Percentiles rank a stretch among this genome's conserved stretches.
Conservation (phyloP, 2,329 filamentous ascomycete species). For the Xylogone sp. region DNA sequence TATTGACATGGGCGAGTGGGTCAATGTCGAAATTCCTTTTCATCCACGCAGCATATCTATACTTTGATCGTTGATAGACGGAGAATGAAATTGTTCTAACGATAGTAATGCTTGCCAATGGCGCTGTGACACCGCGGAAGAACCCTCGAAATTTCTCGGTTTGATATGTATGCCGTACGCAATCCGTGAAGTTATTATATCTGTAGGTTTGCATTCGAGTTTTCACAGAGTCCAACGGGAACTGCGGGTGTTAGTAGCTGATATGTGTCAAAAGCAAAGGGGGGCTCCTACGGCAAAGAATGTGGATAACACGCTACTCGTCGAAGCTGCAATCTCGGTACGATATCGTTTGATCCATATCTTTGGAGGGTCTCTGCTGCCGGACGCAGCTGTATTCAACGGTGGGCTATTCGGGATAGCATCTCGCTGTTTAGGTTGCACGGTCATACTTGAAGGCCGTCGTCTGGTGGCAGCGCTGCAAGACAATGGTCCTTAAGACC, state of each 20-base stretch:
- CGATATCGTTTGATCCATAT: conserved; percentile 71
- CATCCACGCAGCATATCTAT: conserved; percentile 68
- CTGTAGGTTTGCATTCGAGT: conserved; percentile 86
- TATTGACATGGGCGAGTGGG: conserved; percentile 70
- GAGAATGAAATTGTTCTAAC: conserved; percentile 77
- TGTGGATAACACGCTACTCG: conserved; percentile 74
- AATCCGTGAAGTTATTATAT: conserved; percentile 70
- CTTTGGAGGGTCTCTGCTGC: conserved; percentile 32
- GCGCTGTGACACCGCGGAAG: conserved; percentile 80
- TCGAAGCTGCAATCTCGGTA: conserved; percentile 75
- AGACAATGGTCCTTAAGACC: conserved; percentile 50
- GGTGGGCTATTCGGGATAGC: conserved; percentile 13
- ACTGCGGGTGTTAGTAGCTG: conserved; percentile 33
- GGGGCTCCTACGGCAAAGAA: conserved; percentile 55
- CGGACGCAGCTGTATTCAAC: conserved; percentile 6
- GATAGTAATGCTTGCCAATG: conserved; percentile 74
- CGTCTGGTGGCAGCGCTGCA: conserved; percentile 29
- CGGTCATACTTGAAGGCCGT: conserved; percentile 39
- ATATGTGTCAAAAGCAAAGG: conserved; percentile 1
- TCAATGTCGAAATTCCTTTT: conserved; percentile 63
- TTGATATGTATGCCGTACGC: conserved; percentile 70
- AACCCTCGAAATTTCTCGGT: conserved; percentile 72
- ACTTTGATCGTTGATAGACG: conserved; percentile 75
- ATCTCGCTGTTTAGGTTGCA: conserved; percentile 21
- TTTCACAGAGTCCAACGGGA: conserved; percentile 85